A percentile compares a stretch with the other conserved stretches of the same genome.
Evolutionary conservation across 371 early-diverging fungal species (phyloP).

Genomic region (Mucor piriformis): DNA sequence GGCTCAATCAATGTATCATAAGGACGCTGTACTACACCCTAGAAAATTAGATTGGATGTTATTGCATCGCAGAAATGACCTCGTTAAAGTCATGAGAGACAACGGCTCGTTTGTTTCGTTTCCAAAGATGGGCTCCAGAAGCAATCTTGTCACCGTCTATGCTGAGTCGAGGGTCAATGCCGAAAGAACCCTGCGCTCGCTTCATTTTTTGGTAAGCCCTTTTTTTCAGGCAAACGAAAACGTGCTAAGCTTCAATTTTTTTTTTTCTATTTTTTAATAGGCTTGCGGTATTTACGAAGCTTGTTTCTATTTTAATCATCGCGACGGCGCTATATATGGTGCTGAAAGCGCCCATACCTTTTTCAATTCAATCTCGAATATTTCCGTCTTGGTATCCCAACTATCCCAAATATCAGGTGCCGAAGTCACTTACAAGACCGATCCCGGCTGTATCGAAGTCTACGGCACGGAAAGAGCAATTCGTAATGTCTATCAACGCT

Average conservation of each 20-base stretch:
- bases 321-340: slow-evolving; percentile 37
- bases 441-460: slow-evolving; percentile 61
- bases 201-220: slow-evolving; percentile 47
- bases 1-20: slow-evolving; percentile 60
- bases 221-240: background rate
- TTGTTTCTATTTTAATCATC: slow-evolving; percentile 53
- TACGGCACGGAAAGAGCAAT: slow-evolving; percentile 66
- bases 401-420: slow-evolving; percentile 62
- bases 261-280: slow-evolving; percentile 19
- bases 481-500: slow-evolving; percentile 58
- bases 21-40: slow-evolving; percentile 48
- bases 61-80: slow-evolving; percentile 60
- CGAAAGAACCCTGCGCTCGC: slow-evolving; percentile 72
- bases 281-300: slow-evolving; percentile 65
- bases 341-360: slow-evolving; percentile 29
- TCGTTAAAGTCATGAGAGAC: slow-evolving; percentile 76
- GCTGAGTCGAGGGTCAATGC: slow-evolving; percentile 76
- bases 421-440: slow-evolving; percentile 56
- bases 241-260: slow-evolving; percentile 13
- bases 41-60: slow-evolving; percentile 84
- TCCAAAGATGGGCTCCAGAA: slow-evolving; percentile 55
- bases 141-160: slow-evolving; percentile 57
- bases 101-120: slow-evolving; percentile 52
- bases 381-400: slow-evolving; percentile 49
- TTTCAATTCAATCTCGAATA: slow-evolving; percentile 36